Evolutionary conservation across 2,329 filamentous ascomycete genomes (phyloP).

Genomic region (Ceratocystiopsis sp.): DNA sequence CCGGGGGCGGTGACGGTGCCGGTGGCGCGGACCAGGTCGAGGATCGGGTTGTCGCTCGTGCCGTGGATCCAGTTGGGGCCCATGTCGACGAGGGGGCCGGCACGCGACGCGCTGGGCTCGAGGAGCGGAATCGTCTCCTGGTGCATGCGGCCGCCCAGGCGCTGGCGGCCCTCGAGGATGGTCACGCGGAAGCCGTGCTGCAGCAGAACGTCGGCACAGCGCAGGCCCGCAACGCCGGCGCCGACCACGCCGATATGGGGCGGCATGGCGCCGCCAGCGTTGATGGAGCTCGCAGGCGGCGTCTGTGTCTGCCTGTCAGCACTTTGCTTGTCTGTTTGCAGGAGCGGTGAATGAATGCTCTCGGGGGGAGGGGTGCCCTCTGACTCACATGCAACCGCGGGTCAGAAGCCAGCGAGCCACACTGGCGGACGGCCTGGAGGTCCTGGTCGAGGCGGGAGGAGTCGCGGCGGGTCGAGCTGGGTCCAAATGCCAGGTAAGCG

Average conservation of each 20-base stretch:
- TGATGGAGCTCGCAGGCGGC: background rate
- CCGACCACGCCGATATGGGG: conserved; percentile 51
- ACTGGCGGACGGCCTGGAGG: conserved; percentile 24
- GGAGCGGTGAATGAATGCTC: no score
- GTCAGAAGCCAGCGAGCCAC: conserved; percentile 8
- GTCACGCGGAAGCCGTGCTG: conserved; percentile 50
- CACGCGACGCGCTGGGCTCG: background rate
- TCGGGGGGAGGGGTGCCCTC: background rate
- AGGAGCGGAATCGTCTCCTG: conserved; percentile 25
- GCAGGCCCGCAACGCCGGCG: conserved; percentile 52
- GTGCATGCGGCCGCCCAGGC: conserved; percentile 48
- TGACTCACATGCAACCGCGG: background rate
- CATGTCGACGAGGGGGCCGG: conserved; percentile 28
- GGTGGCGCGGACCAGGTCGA: conserved; percentile 47
- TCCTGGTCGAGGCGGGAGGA: conserved; percentile 34
- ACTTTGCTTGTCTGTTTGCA: no score
- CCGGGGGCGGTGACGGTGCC: conserved; percentile 26
- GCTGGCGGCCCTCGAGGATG: conserved; percentile 48
- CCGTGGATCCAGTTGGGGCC: conserved; percentile 75
- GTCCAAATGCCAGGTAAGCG: conserved; percentile 33
- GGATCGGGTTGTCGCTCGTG: conserved; percentile 51
- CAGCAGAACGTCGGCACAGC: conserved; percentile 51
- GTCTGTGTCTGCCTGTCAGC: background rate
- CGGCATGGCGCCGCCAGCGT: conserved; percentile 8
- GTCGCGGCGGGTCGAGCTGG: conserved; percentile 24